Evolutionary conservation across 805 yeast species (phyloP), one percentile per base, ranked within the genome.

Genomic region (Blastobotrys mokoenaii): DNA sequence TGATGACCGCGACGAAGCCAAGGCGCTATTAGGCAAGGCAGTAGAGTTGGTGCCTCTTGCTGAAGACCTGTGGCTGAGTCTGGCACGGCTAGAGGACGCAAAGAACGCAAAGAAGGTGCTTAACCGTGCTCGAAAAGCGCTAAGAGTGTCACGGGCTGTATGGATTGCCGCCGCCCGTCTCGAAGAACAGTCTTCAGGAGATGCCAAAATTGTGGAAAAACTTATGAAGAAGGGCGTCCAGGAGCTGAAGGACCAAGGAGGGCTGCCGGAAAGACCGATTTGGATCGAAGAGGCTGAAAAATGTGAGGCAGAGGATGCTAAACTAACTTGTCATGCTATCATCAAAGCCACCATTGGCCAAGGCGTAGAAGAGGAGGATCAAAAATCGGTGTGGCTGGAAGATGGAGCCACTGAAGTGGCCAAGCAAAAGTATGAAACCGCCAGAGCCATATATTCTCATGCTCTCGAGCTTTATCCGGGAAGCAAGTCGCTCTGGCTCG

Each of bases 161-260:
- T 86, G 95, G 90, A 63, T 86, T 2, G 68, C 80, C 0, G 87
- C 87, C 1, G 72, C 79, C 1, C 74, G 79, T 51, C 57, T 87
- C 11, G 94, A 86, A 60, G 90, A 80, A 54, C 65, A 70, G 46
- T 57, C 63, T 1, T 59, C 63, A 3, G 63, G 67, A n/a, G 69
- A 65, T n/a, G 60, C 65, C 1, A 43, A 29, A 2, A 46, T 47
- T 10, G 74, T 76, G 48, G 27, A 34, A 5, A 71, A 69, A 55
- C 54, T 84, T 54, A 55, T 82, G 46, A 61, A 62, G 27, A 73
- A 76, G 57, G 80, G 79, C 41, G 58, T 70, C 15, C 55, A 66
- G 41, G 73, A 76, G 39, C 60, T 73, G 25, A 63, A 61, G 38
- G 57, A 64, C 16, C 17, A 20, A 12, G 67, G 68, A 5, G 57